Evolutionary conservation across 208 protist genomes (phyloP).

Genomic region (Trypanosoma melophagium): DNA sequence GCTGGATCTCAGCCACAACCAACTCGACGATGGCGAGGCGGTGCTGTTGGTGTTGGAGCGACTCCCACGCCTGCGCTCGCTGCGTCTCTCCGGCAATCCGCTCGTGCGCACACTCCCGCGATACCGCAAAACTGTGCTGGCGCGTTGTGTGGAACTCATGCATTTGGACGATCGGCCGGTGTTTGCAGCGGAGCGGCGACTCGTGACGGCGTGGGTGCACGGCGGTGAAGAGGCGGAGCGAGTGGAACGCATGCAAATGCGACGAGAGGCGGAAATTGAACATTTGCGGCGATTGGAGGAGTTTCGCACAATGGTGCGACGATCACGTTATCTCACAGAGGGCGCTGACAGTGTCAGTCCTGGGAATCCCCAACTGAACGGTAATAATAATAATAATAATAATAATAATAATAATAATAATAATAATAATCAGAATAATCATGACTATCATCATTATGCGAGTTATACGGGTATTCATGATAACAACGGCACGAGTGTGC

Average conservation of each 20-base stretch:
- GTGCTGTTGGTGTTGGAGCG: conserved; percentile 83
- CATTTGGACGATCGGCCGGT: conserved; percentile 93
- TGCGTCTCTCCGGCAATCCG: conserved; percentile 91
- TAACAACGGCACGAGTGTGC: too few species aligned
- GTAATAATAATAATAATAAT: conserved; percentile 17
- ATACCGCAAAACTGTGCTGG: conserved; percentile 89
- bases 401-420: conserved; percentile 2
- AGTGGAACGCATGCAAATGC: conserved; percentile 57
- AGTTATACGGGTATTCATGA: neutral
- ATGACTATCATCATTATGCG: neutral
- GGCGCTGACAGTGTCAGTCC: neutral
- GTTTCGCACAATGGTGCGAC: conserved; percentile 64
- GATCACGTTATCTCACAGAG: neutral
- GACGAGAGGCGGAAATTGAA: conserved; percentile 55
- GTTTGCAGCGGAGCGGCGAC: conserved; percentile 82
- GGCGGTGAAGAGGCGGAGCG: conserved; percentile 79
- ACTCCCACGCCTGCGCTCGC: conserved; percentile 71
- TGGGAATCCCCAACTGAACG: conserved; percentile 13
- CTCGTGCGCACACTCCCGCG: conserved; percentile 69
- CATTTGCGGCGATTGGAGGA: conserved; percentile 59
- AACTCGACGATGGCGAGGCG: conserved; percentile 75
- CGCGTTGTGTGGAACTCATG: conserved; percentile 56
- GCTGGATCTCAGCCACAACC: conserved; percentile 92
- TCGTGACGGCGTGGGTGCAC: conserved; percentile 81
- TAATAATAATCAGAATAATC: neutral